Percentiles rank a stretch among this genome's conserved stretches.
phyloP scores from a whole-genome alignment of 495 filamentous ascomycete genomes.

The Penicillium angulare region DNA sequence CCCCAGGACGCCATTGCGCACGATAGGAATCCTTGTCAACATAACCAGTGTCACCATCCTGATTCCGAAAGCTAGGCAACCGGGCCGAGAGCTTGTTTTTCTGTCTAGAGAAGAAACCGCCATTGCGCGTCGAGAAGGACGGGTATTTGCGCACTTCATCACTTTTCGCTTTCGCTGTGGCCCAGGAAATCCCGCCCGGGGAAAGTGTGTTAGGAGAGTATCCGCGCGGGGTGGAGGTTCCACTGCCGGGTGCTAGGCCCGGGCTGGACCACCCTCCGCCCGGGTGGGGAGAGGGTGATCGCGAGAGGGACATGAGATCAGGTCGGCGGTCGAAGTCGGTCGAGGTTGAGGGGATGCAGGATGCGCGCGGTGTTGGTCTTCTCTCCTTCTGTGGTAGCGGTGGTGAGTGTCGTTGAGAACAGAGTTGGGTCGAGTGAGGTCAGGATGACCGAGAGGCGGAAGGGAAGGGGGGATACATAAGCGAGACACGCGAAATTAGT shows the following conservation, averaged over 20 bases:
- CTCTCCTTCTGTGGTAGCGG: no score
- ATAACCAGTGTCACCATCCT: constrained; percentile 42
- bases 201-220: constrained; percentile 32
- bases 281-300: constrained; percentile 77
- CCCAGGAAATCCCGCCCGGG: constrained; percentile 66
- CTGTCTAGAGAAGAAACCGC: constrained; percentile 79
- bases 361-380: no score
- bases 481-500: background rate
- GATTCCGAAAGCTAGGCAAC: constrained; percentile 64
- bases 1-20: constrained; percentile 32
- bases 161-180: constrained; percentile 71
- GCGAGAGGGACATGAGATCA: constrained; percentile 71
- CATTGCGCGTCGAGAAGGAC: constrained; percentile 75
- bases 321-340: constrained; percentile 4
- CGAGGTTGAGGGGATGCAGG: background rate
- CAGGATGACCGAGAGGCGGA: constrained; percentile 14
- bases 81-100: constrained; percentile 70
- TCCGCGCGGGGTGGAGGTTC: constrained; percentile 63
- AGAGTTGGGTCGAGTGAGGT: constrained; percentile 11
- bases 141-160: constrained; percentile 75
- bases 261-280: constrained; percentile 88
- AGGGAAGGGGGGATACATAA: background rate
- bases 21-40: constrained; percentile 77
- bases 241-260: constrained; percentile 68
- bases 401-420: constrained; percentile 4